Conservation (phyloP, 768 basidiomycete species). For the Naganishia onofrii region DNA sequence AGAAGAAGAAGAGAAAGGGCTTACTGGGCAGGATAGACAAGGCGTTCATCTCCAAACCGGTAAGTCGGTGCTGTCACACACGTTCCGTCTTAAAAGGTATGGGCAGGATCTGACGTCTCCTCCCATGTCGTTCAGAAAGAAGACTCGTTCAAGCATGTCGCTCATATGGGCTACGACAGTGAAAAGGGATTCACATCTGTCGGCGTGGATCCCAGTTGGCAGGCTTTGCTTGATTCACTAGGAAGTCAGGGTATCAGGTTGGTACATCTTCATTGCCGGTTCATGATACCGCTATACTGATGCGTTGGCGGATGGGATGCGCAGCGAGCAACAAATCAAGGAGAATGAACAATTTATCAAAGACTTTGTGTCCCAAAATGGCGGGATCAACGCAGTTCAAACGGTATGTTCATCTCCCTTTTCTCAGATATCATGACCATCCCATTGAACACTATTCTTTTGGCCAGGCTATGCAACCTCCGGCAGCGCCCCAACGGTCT, state of each 20-base stretch:
- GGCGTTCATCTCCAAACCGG: conserved; percentile 80
- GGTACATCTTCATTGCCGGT: conserved; percentile 30
- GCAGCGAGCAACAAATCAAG: conserved; percentile 60
- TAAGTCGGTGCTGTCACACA: conserved; percentile 29
- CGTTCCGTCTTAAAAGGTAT: not conserved
- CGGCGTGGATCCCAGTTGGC: conserved; percentile 89
- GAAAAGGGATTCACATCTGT: conserved; percentile 80
- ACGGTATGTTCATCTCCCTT: not conserved
- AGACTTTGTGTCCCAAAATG: conserved; percentile 66
- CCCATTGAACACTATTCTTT: not conserved
- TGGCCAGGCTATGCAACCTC: conserved; percentile 51
- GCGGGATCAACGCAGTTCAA: conserved; percentile 49
- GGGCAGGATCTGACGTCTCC: not conserved
- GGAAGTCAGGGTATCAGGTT: conserved; percentile 63
- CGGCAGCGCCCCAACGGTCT: not conserved
- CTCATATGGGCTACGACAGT: conserved; percentile 89
- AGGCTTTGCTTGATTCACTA: conserved; percentile 66
- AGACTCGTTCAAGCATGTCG: conserved; percentile 76
- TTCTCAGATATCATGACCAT: not conserved
- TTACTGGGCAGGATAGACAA: conserved; percentile 77
- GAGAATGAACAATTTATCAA: conserved; percentile 87
- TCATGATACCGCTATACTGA: not conserved
- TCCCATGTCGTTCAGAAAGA: conserved; percentile 38
- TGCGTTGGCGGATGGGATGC: not conserved
- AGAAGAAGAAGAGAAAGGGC: conserved; percentile 56